phyloP scores from a whole-genome alignment of 305 asterid species.

The Withania somnifera region DNA sequence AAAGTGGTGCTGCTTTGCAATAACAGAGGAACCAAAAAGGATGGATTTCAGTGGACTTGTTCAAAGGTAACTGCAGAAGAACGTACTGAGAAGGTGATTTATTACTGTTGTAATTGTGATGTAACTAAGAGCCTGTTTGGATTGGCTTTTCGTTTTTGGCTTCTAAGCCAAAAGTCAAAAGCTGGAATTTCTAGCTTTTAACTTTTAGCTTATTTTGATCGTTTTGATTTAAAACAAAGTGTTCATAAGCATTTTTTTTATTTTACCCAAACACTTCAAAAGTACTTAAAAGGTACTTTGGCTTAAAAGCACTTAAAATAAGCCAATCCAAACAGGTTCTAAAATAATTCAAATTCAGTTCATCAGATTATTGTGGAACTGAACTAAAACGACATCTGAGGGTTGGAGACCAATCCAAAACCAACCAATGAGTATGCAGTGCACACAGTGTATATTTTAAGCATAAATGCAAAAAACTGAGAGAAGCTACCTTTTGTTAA shows the following conservation, averaged over 20 bases:
- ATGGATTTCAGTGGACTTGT: background rate
- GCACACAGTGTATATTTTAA: background rate
- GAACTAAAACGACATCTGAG: background rate
- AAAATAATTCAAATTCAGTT: background rate
- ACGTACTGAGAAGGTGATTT: background rate
- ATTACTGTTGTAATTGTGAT: background rate
- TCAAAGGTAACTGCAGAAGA: background rate
- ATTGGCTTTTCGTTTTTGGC: too few species aligned
- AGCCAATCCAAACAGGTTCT: too few species aligned
- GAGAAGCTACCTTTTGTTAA: background rate
- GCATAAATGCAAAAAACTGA: background rate
- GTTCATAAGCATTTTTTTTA: too few species aligned
- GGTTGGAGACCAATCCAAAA: background rate
- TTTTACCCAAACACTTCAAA: too few species aligned
- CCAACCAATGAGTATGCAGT: background rate
- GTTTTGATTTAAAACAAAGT: too few species aligned
- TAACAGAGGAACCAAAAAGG: background rate
- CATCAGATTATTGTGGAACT: background rate
- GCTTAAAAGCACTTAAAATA: too few species aligned
- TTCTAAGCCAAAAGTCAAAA: too few species aligned
- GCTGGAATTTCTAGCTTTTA: too few species aligned
- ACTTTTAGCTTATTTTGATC: too few species aligned
- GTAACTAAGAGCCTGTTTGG: too few species aligned
- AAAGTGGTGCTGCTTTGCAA: background rate
- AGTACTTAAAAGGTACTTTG: too few species aligned